Evolutionary conservation across 306 rosid genomes (phyloP), one percentile per base, ranked within the genome.

Genomic region (Prunus mongolica): DNA sequence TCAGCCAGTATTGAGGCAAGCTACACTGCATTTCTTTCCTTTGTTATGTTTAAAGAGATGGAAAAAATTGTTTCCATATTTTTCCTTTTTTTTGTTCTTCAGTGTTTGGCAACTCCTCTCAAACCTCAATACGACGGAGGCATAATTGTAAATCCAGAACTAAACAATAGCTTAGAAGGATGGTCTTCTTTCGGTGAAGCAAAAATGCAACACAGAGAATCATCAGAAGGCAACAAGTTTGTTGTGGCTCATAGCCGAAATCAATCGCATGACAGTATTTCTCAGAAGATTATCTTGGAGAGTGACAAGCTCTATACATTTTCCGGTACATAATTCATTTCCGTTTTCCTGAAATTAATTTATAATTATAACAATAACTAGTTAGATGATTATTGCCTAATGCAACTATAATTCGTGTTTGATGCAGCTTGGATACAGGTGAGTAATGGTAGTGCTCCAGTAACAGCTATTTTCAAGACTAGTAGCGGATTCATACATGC

Each of bases 61-160:
- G 32, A 38, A 38, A 68, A 10, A 68, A 3, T 34, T 45, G 12
- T 9, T n/a, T 2, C 6, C 47, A 4, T 22, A 9, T 24, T n/a
- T 12, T 51, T 75, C 41, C 14, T 6, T 71, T 69, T 61, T 61
- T 5, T 49, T 44, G 9, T 60, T 73, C 6, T 79, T 9, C 65
- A 93, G 97, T 93, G 97, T 82, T 81, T 88, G 79, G 41, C 4
- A 57, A 67, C 52, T 0, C 98, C 97, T 47, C 70, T 62, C 3
- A 83, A 83, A 78, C 81, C 96, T 52, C 90, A 84, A 12, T 93
- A 91, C 60, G 80, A 75, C 51, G 98, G 97, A 71, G 98, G 98
- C 67, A 87, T 91, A 61, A 84, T 93, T 54, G 66, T 45, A 67
- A 93, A 93, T 55, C 90, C 97, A 32, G 91, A 93, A 38, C 65